Conservation (phyloP, 2,329 filamentous ascomycete genomes). For the Fonsecaea multimorphosa region DNA sequence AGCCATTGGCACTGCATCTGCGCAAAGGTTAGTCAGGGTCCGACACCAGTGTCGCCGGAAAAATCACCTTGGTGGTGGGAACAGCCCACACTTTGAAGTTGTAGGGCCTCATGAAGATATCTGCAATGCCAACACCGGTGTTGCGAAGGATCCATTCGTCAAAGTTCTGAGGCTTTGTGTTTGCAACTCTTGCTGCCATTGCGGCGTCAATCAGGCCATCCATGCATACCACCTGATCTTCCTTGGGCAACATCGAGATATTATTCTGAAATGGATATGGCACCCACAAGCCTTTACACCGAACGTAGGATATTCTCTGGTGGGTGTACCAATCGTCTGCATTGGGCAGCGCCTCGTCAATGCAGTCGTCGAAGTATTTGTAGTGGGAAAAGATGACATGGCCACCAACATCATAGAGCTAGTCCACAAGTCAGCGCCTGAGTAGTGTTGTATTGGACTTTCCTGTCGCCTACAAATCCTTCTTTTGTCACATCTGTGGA, state of each 20-base stretch:
- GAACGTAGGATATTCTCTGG: constrained; percentile 98
- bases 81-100: constrained; percentile 99
- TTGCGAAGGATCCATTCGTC: constrained; percentile 98
- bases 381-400: constrained; percentile 99
- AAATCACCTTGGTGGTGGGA: constrained; percentile 84
- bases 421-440: constrained; percentile 25
- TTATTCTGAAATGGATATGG: constrained; percentile 99
- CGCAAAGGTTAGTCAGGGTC: constrained; percentile 12
- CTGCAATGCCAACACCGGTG: constrained; percentile 85
- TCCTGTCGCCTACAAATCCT: constrained; percentile 49
- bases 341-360: constrained; percentile 94
- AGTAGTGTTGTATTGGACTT: too few species aligned
- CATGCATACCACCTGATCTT: constrained; percentile 93
- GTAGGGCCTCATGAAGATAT: constrained; percentile 99
- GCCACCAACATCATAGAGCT: constrained; percentile 98
- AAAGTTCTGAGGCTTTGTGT: constrained; percentile 92
- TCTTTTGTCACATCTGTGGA: constrained; percentile 94
- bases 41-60: not conserved
- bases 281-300: constrained; percentile 95
- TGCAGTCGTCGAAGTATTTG: constrained; percentile 99
- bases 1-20: constrained; percentile 99
- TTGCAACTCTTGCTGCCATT: constrained; percentile 81
- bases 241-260: constrained; percentile 96
- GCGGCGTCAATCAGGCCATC: constrained; percentile 96
- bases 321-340: constrained; percentile 96